Evolutionary conservation across 805 yeast genomes (phyloP).

Genomic region (Torulaspora microellipsoides): DNA sequence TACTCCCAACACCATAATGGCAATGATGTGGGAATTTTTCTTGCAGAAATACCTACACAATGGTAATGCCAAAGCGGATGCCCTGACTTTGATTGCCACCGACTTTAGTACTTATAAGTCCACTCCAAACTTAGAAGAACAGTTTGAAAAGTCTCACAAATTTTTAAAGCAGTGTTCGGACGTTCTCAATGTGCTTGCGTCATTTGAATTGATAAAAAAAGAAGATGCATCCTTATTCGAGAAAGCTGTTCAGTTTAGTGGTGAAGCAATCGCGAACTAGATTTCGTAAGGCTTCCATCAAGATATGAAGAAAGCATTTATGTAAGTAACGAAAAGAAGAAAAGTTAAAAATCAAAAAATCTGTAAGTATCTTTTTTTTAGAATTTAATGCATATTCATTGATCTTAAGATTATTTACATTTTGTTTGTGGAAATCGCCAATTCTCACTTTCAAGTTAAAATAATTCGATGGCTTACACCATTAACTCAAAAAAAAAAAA

Average conservation of each 20-base stretch:
- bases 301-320: not conserved
- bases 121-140: slow-evolving; percentile 29
- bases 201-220: slow-evolving; percentile 17
- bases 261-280: slow-evolving; percentile 14
- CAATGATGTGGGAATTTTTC: slow-evolving; percentile 36
- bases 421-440: too few species aligned
- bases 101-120: slow-evolving; percentile 30
- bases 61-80: slow-evolving; percentile 33
- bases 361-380: too few species aligned
- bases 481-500: too few species aligned
- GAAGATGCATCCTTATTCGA: slow-evolving; percentile 21
- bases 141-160: slow-evolving; percentile 21
- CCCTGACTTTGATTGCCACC: slow-evolving; percentile 25
- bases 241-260: slow-evolving; percentile 26
- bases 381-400: too few species aligned
- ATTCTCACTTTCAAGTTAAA: too few species aligned
- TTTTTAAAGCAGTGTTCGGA: slow-evolving; percentile 20
- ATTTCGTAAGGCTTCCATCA: not conserved
- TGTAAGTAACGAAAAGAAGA: slow-evolving; percentile 10
- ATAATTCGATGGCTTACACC: too few species aligned
- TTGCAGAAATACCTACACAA: slow-evolving; percentile 35
- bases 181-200: slow-evolving; percentile 18
- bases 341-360: not conserved
- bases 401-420: too few species aligned
- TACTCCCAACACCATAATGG: slow-evolving; percentile 59